Percentiles rank a stretch among this genome's conserved stretches.
Evolutionary conservation across 1,284 basidiomycete species (phyloP).

Genomic region (Volvariella volvacea): DNA sequence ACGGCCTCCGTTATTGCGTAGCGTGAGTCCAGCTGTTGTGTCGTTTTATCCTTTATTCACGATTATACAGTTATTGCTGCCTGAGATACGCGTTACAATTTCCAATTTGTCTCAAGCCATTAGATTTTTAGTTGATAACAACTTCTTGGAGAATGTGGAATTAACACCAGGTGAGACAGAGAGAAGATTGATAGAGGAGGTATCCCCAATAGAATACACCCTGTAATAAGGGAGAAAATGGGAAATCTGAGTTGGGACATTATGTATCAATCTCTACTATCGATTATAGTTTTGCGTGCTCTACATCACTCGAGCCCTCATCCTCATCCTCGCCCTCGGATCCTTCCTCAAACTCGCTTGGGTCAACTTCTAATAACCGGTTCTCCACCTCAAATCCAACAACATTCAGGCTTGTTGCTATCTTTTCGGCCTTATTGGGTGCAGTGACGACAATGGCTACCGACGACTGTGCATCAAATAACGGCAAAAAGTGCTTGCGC

Average conservation of each 20-base stretch:
- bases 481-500: constrained; percentile 74
- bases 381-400: constrained; percentile 79
- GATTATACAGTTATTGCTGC: constrained; percentile 61
- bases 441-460: constrained; percentile 81
- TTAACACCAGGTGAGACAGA: constrained; percentile 73
- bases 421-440: constrained; percentile 73
- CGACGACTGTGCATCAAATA: constrained; percentile 78
- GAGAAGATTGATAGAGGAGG: constrained; percentile 48
- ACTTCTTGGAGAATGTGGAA: constrained; percentile 84
- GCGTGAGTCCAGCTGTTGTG: constrained; percentile 41
- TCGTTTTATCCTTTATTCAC: not conserved
- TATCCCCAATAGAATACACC: constrained; percentile 18
- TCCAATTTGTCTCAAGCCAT: constrained; percentile 93
- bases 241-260: constrained; percentile 9
- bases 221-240: no score
- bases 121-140: constrained; percentile 88
- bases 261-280: constrained; percentile 6
- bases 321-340: constrained; percentile 24
- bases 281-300: not conserved
- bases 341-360: constrained; percentile 37
- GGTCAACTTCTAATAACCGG: constrained; percentile 63
- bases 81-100: constrained; percentile 86
- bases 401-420: constrained; percentile 55
- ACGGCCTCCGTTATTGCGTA: constrained; percentile 65
- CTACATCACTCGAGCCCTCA: constrained; percentile 25